phyloP scores from a whole-genome alignment of 306 rosid species.

The Pyrus pyrifolia region DNA sequence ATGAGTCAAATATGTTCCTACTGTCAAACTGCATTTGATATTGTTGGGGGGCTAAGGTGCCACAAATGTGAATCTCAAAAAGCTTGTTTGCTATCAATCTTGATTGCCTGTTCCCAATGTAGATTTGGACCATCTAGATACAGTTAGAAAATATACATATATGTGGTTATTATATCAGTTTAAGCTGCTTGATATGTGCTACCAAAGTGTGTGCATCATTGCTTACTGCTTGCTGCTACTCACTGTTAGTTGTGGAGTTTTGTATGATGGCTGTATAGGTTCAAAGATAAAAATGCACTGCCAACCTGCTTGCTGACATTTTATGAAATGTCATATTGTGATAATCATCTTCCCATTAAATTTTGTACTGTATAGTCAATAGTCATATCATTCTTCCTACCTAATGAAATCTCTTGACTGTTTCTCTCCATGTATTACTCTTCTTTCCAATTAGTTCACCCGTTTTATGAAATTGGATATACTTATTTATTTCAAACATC shows the following conservation, averaged over 20 bases:
- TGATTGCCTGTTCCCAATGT: not conserved
- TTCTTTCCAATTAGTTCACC: not conserved
- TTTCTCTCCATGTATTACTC: not conserved
- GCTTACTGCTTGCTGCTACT: not conserved
- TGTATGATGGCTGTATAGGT: not conserved
- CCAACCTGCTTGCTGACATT: not conserved
- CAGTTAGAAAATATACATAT: not conserved
- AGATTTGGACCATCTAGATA: not conserved
- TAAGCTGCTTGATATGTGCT: not conserved
- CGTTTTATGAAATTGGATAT: conserved; percentile 11
- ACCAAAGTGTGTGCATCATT: not conserved
- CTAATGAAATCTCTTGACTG: not conserved
- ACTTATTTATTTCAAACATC: conserved; percentile 39
- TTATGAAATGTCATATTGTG: not conserved
- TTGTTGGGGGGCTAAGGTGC: not conserved
- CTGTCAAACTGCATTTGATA: not conserved
- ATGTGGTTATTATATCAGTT: not conserved
- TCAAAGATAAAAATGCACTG: not conserved
- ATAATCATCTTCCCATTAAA: not conserved
- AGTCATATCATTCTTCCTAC: not conserved
- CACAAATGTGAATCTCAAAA: not conserved
- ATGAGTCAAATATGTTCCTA: not conserved
- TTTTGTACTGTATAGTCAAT: not conserved
- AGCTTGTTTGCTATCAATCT: not conserved
- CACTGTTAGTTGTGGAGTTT: not conserved